Evolutionary conservation across 2,329 filamentous ascomycete genomes (phyloP), one percentile per base, ranked within the genome.

Genomic region (Penicillium concentricum): DNA sequence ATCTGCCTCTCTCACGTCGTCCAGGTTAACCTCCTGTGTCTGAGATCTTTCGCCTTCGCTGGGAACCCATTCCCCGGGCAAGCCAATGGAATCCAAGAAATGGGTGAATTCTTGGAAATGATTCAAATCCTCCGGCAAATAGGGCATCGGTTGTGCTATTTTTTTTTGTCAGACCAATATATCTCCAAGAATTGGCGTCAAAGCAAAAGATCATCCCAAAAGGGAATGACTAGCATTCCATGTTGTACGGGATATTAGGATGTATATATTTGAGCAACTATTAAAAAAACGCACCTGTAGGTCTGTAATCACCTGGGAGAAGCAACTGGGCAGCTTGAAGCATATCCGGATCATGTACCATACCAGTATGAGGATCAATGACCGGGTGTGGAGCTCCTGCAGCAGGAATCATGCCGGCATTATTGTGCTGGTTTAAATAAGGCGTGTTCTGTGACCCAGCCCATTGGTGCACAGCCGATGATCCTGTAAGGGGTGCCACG

Each of bases 311-410:
- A 8, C 65, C 66, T 2, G 70, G 70, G 32, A 73, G 64, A 41
- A 73, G 64, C 37, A 73, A 57, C 42, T 73, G 70, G 3, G 70
- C 70, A 18, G 70, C 70, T 54, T 73, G 68, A 4, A 72, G 85
- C 59, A 73, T 71, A 18, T 72, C 69, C 4, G 70, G 63, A 55
- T 73, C 70, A 55, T 71, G 70, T 34, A 61, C 57, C n/a, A 67
- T 64, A 20, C 58, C 66, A 9, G 65, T 56, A 54, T 67, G 67
- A 4, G 51, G 51, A 20, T 58, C 56, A 16, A 68, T 32, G 4
- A 54, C 48, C 4, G 64, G 39, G 49, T 35, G 62, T 15, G 49
- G 50, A 47, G 56, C 59, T 30, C 51, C 41, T 8, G 56, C 51
- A 43, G 48, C 45, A 48, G 65, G 56, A 30, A 69, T 57, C 26